Percentiles rank a stretch among this genome's conserved stretches.
Evolutionary conservation across 192 early-diverging fungal species (phyloP).

Genomic region (Tieghemiomyces parasiticus): DNA sequence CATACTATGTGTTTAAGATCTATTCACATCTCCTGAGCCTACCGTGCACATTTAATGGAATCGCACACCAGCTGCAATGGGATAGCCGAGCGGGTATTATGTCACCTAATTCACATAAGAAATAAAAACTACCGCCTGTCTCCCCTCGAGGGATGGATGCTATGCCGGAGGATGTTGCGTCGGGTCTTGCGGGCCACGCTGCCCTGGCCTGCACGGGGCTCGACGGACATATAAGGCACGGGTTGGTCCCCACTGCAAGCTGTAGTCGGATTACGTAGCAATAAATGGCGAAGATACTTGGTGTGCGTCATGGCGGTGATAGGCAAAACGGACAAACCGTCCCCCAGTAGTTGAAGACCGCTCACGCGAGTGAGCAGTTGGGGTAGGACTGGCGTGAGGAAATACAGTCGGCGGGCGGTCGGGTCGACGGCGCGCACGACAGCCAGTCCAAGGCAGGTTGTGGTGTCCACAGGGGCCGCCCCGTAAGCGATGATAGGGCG

Average conservation of each 20-base stretch:
- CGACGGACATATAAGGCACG: not conserved
- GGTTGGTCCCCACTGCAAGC: not conserved
- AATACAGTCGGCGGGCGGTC: constrained; percentile 27
- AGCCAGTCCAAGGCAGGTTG: constrained; percentile 43
- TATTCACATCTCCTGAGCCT: no score
- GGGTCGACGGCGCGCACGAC: constrained; percentile 54
- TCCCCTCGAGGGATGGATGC: no score
- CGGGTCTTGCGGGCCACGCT: not conserved
- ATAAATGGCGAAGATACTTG: not conserved
- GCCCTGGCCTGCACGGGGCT: no score
- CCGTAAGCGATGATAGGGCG: constrained; percentile 26
- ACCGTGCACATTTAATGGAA: no score
- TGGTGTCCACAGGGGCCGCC: constrained; percentile 18
- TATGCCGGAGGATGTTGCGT: not conserved
- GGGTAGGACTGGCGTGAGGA: constrained; percentile 20
- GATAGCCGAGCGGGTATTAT: no score
- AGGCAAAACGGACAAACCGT: not conserved
- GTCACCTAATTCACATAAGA: no score
- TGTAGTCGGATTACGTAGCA: not conserved
- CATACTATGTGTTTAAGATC: no score
- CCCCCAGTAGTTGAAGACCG: not conserved
- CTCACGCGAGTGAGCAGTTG: not conserved
- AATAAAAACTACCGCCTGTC: no score
- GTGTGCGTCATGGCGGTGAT: not conserved
- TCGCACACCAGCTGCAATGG: no score